Percentiles rank a stretch among this genome's conserved stretches.
These are phyloP conservation scores for Mortierella sp. DNA, from an alignment of 371 early-diverging fungal species.

Conservation along the genomic window DNA sequence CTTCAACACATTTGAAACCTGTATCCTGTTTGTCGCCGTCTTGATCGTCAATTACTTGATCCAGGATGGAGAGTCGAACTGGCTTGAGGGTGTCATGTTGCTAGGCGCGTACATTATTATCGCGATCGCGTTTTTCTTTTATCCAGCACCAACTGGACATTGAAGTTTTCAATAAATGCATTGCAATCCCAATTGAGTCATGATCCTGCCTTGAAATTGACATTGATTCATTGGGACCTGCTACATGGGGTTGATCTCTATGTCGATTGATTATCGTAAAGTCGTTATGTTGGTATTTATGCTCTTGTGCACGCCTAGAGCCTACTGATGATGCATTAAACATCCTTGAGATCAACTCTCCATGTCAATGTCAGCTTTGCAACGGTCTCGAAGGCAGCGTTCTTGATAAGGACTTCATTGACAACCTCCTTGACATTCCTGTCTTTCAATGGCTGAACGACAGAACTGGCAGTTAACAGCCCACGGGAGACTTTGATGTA, in stretches of 20 bases:
- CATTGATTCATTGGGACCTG: neutral
- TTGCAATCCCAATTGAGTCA: neutral
- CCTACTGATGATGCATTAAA: neutral
- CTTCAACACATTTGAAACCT: constrained; percentile 88
- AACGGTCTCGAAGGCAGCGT: constrained; percentile 51
- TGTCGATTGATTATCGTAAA: neutral
- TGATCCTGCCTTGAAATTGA: neutral
- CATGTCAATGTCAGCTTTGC: constrained; percentile 50
- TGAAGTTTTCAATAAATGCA: neutral
- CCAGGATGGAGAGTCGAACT: constrained; percentile 83
- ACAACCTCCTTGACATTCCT: constrained; percentile 24
- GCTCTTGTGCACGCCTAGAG: neutral
- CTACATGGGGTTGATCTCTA: neutral
- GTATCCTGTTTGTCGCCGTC: constrained; percentile 85
- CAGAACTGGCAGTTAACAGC: constrained; percentile 46
- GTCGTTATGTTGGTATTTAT: constrained; percentile 3
- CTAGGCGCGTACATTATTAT: constrained; percentile 81
- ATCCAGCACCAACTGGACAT: constrained; percentile 27
- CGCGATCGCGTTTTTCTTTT: constrained; percentile 80
- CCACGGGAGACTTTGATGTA: constrained; percentile 53
- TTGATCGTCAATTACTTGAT: constrained; percentile 87
- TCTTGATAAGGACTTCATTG: constrained; percentile 47
- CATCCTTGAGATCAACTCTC: constrained; percentile 36
- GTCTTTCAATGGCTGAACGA: constrained; percentile 48
- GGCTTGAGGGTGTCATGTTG: constrained; percentile 90